Conservation (phyloP, 1,284 basidiomycete species). For the Stereum hirsutum region DNA sequence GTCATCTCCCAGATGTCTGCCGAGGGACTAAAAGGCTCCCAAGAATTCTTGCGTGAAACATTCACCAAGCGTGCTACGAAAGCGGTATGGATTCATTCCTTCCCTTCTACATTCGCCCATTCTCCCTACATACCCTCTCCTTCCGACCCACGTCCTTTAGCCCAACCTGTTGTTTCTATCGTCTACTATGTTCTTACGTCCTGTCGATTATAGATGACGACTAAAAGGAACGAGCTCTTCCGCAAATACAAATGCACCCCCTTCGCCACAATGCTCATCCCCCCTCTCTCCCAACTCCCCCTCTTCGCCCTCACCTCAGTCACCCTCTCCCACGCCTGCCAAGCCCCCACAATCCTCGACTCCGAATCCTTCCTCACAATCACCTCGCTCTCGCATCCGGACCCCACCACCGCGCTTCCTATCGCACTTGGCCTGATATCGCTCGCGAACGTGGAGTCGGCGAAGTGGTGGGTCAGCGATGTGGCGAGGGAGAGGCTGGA, state of each 20-base stretch:
- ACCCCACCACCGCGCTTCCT: conserved; percentile 63
- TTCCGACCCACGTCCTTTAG: not conserved
- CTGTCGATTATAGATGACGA: conserved; percentile 53
- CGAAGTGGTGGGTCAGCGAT: conserved; percentile 57
- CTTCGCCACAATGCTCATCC: conserved; percentile 48
- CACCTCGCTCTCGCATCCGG: conserved; percentile 59
- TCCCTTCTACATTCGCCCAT: too few relatives aligned
- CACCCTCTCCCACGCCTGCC: conserved; percentile 46
- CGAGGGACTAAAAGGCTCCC: conserved; percentile 42
- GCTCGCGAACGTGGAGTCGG: conserved; percentile 71
- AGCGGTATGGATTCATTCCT: too few relatives aligned
- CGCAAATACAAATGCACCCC: conserved; percentile 50
- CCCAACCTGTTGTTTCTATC: too few relatives aligned
- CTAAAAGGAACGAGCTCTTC: conserved; percentile 49
- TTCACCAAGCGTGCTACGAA: conserved; percentile 34
- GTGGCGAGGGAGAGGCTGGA: conserved; percentile 43
- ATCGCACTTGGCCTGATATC: conserved; percentile 66
- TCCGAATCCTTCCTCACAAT: conserved; percentile 69
- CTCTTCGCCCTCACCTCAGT: conserved; percentile 62
- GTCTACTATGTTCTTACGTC: too few relatives aligned
- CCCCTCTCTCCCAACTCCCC: conserved; percentile 62
- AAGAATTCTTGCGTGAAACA: conserved; percentile 38
- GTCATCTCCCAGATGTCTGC: conserved; percentile 51
- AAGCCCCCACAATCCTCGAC: conserved; percentile 56
- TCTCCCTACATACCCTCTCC: too few relatives aligned